Percentiles rank a stretch among this genome's conserved stretches.
These are phyloP conservation scores for Xerocomus nothofagi DNA, from an alignment of 1,284 basidiomycete genomes.

Conservation along the genomic window DNA sequence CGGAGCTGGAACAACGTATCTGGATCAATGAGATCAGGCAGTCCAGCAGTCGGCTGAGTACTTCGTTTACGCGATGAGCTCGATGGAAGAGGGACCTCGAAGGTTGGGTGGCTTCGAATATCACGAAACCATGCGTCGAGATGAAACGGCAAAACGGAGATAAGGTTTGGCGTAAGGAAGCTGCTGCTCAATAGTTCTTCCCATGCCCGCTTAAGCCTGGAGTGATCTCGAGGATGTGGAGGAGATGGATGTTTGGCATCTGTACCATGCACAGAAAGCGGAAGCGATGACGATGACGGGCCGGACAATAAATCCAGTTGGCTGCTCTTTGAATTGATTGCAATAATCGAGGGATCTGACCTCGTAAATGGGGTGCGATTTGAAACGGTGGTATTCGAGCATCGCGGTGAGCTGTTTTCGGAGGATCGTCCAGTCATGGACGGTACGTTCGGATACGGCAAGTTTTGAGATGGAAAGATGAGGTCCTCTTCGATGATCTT, in stretches of 20 bases:
- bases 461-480: slow-evolving; percentile 57
- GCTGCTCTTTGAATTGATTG: slow-evolving; percentile 15
- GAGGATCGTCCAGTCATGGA: slow-evolving; percentile 21
- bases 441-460: slow-evolving; percentile 6
- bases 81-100: slow-evolving; percentile 58
- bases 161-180: slow-evolving; percentile 54
- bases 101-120: slow-evolving; percentile 49
- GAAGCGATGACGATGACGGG: slow-evolving; percentile 24
- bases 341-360: slow-evolving; percentile 26
- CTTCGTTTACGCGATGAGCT: slow-evolving; percentile 37
- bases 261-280: slow-evolving; percentile 15
- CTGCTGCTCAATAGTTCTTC: slow-evolving; percentile 62
- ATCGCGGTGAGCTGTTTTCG: slow-evolving; percentile 25
- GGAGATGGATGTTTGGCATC: slow-evolving; percentile 18
- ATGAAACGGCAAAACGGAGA: slow-evolving; percentile 68
- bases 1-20: slow-evolving; percentile 34
- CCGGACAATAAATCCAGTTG: slow-evolving; percentile 12
- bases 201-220: slow-evolving; percentile 61
- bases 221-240: slow-evolving; percentile 60
- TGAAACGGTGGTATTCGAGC: slow-evolving; percentile 32
- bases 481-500: slow-evolving; percentile 73
- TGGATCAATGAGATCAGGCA: slow-evolving; percentile 29
- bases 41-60: slow-evolving; percentile 7
- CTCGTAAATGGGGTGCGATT: slow-evolving; percentile 20
- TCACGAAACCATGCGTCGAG: slow-evolving; percentile 58